Evolutionary conservation across 176 grass and related monocot species (phyloP), one percentile per base, ranked within the genome.

Genomic region (Bonia amplexicaulis): DNA sequence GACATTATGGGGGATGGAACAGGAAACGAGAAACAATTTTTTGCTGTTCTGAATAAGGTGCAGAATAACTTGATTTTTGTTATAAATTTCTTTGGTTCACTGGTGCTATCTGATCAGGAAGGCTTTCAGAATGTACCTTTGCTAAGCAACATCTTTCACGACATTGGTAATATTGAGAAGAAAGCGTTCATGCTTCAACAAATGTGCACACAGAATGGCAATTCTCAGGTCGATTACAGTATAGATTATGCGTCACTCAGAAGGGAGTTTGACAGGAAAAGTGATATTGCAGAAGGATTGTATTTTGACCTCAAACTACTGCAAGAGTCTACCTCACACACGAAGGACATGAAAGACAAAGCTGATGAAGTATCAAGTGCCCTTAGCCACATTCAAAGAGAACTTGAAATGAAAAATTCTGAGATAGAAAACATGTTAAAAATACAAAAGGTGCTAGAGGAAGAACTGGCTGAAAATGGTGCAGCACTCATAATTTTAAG

Each of bases 301-400:
- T 93, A 75, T 80, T 94, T 92, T 90, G 94, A 97, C 81, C 80
- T 97, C 26, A 92, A 89, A 81, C 66, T 97, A 83, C 82, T 97
- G 66, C 94, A 97, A 90, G 94, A 97, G 80, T 94, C 85, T 20
- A 87, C 87, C 49, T 92, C 84, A 48, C 73, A 83, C 6, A 61
- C 54, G n/a, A 91, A 90, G 69, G 89, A 93, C 75, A 82, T 92
- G 82, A 93, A 93, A 83, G 91, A 94, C 67, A 94, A 92, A 88
- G 65, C 65, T 69, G 37, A 82, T 39, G 87, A 92, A 68, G 73
- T 85, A 63, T 74, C 71, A 55, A 62, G 15, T 67, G 71, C 89
- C 69, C 85, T 94, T 71, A 59, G n/a, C 68, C 86, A 89, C 12
- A 51, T 85, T 86, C 80, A 92, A 94, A 58, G 64, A 26, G 89